A percentile compares a stretch with the other conserved stretches of the same genome.
These are phyloP conservation scores for Backusella sp. DNA, from an alignment of 192 early-diverging fungal species.

Conservation along the genomic window DNA sequence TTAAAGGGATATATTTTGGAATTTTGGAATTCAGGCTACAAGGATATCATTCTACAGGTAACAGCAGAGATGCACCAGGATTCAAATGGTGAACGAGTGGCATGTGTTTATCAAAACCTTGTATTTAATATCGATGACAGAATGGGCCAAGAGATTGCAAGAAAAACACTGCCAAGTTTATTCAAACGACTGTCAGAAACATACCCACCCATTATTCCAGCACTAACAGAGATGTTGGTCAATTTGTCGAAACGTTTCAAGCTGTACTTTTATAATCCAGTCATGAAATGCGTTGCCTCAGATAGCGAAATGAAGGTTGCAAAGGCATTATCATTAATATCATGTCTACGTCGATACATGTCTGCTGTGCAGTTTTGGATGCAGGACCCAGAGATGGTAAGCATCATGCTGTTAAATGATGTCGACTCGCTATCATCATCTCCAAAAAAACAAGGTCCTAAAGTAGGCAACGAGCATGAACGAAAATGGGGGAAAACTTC, in stretches of 20 bases:
- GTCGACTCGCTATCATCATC: constrained; percentile 30
- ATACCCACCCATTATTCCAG: constrained; percentile 38
- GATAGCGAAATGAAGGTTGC: constrained; percentile 44
- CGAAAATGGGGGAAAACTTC: constrained; percentile 48
- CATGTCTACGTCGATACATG: constrained; percentile 44
- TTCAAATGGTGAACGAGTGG: constrained; percentile 9
- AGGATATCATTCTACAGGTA: constrained; percentile 12
- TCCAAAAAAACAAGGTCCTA: neutral
- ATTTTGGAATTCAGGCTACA: constrained; percentile 36
- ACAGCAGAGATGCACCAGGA: constrained; percentile 24
- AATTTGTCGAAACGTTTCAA: constrained; percentile 38
- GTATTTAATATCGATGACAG: constrained; percentile 24
- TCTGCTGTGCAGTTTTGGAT: constrained; percentile 53
- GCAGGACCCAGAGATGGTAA: constrained; percentile 55
- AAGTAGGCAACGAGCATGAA: neutral
- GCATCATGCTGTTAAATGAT: constrained; percentile 50
- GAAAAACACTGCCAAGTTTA: constrained; percentile 42
- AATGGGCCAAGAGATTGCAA: constrained; percentile 39
- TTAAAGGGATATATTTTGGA: constrained; percentile 28
- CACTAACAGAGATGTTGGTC: constrained; percentile 38
- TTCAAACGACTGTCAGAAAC: constrained; percentile 43
- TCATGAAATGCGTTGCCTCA: constrained; percentile 55
- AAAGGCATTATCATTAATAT: constrained; percentile 42
- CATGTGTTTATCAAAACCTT: constrained; percentile 22
- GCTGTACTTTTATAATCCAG: constrained; percentile 47